phyloP scores from a whole-genome alignment of 805 yeast genomes.

The Yarrowia porcina region DNA sequence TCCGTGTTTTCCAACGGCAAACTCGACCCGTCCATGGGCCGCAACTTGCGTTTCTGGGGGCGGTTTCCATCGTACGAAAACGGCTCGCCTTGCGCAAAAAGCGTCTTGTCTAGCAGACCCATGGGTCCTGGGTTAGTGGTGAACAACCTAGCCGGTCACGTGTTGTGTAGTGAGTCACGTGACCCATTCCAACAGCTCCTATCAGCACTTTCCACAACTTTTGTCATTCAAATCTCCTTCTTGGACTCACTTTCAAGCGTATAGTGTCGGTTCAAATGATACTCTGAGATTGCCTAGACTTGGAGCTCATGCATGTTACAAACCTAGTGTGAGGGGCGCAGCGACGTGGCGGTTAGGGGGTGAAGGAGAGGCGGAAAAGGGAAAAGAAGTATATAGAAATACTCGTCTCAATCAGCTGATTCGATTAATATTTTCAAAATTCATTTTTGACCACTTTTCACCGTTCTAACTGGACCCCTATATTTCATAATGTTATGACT shows the following conservation, averaged over 20 bases:
- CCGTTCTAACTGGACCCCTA: neutral
- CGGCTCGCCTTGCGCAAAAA: slow-evolving; percentile 2
- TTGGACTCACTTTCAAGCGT: slow-evolving; percentile 15
- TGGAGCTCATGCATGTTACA: neutral
- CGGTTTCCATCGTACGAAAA: slow-evolving; percentile 9
- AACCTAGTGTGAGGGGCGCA: neutral
- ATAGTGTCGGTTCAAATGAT: neutral
- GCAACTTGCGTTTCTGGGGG: slow-evolving; percentile 1
- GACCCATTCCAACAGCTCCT: neutral
- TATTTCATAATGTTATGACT: neutral
- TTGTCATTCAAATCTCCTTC: no score
- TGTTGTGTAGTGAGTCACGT: neutral
- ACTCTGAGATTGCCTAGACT: neutral
- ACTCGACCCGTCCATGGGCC: slow-evolving; percentile 12
- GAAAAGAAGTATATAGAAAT: no score
- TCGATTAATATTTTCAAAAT: neutral
- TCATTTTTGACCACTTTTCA: neutral
- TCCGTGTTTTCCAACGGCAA: slow-evolving; percentile 21
- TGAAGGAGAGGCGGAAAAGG: neutral
- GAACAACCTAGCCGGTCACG: neutral
- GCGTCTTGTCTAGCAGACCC: slow-evolving; percentile 21
- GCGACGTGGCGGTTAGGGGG: no score
- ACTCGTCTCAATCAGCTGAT: no score
- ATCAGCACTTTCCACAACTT: no score
- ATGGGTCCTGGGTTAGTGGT: slow-evolving; percentile 8